Evolutionary conservation across 257 asterid genomes (phyloP), one percentile per base, ranked within the genome.

Genomic region (Salvia splendens): DNA sequence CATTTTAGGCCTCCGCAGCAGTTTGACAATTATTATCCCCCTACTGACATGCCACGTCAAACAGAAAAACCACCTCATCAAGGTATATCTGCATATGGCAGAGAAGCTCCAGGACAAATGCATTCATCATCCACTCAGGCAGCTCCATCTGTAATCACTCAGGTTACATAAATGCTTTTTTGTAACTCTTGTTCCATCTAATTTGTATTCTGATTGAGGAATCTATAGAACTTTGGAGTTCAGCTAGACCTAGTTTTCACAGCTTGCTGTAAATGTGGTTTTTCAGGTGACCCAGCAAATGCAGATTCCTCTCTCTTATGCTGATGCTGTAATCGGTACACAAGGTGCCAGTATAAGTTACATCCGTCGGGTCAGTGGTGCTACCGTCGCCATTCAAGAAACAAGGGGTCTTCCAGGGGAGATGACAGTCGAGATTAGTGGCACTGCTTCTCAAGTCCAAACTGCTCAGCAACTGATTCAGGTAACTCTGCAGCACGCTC

Each of bases 391-490:
- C 73, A 85, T 93, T 71, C 99, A 93, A 83, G 99, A 93, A 84
- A 80, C 96, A 12, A 84, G 89, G 75, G 97, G 96, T 43, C 89
- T 81, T 71, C 99, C 99, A 42, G 87, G 86, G 40, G 98, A 92
- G 80, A 92, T 92, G 98, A 92, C 98, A 0, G 97, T 90, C 67
- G 98, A 92, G 86, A 93, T 93, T 55, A 83, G 81, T 71, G 99
- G 97, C 75, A 85, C 92, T 79, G 85, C 96, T 77, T 85, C 95
- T 64, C 98, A 92, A 83, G 95, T 87, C 73, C 98, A 92, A 79
- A 87, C 96, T 61, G 98, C 98, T 68, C 92, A 87, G 71, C 96
- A 92, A 68, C 83, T 89, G 82, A 89, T 90, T 77, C 99, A 93
- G 95, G 99, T 79, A 78, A 79, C 53, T 24, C 41, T 64, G 43